A percentile compares a stretch with the other conserved stretches of the same genome.
Conservation (phyloP, 2,329 filamentous ascomycete species). For the Colletotrichum destructivum region DNA sequence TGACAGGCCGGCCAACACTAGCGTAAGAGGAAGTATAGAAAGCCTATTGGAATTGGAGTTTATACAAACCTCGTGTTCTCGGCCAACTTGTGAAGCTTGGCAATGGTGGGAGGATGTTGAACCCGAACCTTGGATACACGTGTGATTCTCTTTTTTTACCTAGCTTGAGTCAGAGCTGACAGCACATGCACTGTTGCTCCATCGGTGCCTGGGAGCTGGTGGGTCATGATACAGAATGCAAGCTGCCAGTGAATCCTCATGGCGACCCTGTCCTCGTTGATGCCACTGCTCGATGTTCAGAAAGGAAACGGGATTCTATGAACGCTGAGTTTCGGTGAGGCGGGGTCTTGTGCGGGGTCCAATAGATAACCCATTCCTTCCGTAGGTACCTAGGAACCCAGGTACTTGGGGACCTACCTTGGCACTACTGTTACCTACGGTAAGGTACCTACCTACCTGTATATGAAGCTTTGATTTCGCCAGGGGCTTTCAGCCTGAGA, state of each 20-base stretch:
- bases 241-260: not conserved
- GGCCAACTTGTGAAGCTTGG: not conserved
- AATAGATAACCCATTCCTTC: too few species aligned
- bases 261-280: not conserved
- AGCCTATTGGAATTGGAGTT: not conserved
- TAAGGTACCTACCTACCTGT: too few species aligned
- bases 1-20: constrained; percentile 39
- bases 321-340: not conserved
- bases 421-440: too few species aligned
- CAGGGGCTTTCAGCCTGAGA: constrained; percentile 1
- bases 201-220: not conserved
- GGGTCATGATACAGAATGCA: not conserved
- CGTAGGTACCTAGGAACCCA: too few species aligned
- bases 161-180: not conserved
- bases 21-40: not conserved
- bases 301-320: not conserved
- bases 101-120: not conserved
- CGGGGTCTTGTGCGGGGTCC: not conserved
- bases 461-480: constrained; percentile 20
- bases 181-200: not conserved
- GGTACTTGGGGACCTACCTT: too few species aligned
- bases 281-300: not conserved
- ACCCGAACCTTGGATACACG: not conserved
- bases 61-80: not conserved
- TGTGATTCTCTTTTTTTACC: not conserved